Conservation (phyloP, 768 basidiomycete species). For the Filobasidium wieringae region DNA sequence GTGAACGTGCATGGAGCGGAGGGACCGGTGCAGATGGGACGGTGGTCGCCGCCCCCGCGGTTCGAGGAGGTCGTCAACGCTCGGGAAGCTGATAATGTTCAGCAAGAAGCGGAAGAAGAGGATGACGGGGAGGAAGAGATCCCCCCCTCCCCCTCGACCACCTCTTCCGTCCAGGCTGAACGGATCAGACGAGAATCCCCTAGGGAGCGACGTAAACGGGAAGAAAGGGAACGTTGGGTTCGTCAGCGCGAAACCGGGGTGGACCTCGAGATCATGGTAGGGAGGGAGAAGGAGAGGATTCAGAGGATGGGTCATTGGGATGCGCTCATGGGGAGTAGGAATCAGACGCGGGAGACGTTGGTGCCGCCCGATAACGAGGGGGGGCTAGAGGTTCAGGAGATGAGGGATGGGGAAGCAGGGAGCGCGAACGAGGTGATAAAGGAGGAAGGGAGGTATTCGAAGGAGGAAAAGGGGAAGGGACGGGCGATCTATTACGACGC, state of each 20-base stretch:
- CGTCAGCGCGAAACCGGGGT: background rate
- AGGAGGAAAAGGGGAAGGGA: conserved; percentile 11
- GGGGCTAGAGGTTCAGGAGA: background rate
- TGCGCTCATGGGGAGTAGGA: background rate
- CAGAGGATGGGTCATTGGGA: background rate
- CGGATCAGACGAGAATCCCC: background rate
- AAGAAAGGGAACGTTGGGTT: background rate
- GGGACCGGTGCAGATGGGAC: background rate
- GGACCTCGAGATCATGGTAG: background rate
- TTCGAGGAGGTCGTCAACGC: background rate
- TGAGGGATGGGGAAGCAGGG: background rate
- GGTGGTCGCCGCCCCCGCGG: conserved; percentile 1
- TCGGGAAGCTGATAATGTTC: background rate
- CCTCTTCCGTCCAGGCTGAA: background rate
- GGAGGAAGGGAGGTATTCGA: conserved; percentile 1
- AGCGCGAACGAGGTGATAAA: background rate
- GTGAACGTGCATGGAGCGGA: background rate
- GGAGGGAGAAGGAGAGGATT: background rate
- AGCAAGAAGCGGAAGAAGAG: background rate
- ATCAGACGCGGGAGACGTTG: background rate
- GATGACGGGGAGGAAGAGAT: conserved; percentile 2
- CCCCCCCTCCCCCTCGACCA: background rate
- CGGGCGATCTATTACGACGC: background rate
- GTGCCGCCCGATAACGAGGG: background rate
- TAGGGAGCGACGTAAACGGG: background rate